These are phyloP conservation scores for Sporothrix inflata DNA, from an alignment of 2,329 filamentous ascomycete genomes.

Conservation along the genomic window DNA sequence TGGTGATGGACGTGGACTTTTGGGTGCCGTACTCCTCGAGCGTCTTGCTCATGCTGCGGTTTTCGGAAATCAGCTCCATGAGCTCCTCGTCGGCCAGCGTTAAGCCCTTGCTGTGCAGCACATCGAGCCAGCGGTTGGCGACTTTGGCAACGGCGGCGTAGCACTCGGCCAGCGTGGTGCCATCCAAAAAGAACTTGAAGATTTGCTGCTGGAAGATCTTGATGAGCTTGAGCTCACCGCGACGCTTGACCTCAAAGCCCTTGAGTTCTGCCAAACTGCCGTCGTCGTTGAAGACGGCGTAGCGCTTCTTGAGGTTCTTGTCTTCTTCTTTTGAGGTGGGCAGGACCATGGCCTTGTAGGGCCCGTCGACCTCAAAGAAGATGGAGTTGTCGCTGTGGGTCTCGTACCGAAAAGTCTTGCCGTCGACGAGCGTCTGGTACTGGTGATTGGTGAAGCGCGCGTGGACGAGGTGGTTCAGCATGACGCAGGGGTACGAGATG, in stretches of 20 bases:
- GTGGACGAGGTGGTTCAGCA: constrained; percentile 98
- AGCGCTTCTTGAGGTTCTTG: constrained; percentile 99
- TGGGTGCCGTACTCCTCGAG: constrained; percentile 93
- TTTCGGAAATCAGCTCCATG: constrained; percentile 99
- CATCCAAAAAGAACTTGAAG: constrained; percentile 98
- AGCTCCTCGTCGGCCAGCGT: constrained; percentile 95
- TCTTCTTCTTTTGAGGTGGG: constrained; percentile 98
- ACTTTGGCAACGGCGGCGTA: constrained; percentile 92
- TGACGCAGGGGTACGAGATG: constrained; percentile 98
- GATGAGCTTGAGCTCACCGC: constrained; percentile 98
- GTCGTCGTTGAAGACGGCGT: constrained; percentile 98
- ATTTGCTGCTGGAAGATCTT: constrained; percentile 99
- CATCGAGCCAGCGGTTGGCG: constrained; percentile 95
- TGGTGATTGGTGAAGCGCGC: constrained; percentile 95
- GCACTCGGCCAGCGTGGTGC: constrained; percentile 81
- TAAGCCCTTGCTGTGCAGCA: constrained; percentile 82
- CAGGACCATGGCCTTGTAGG: constrained; percentile 95
- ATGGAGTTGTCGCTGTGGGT: constrained; percentile 99
- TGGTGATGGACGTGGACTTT: constrained; percentile 99
- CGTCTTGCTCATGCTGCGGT: constrained; percentile 96
- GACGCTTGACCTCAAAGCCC: constrained; percentile 94
- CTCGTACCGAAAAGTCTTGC: constrained; percentile 82
- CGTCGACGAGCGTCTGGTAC: constrained; percentile 86
- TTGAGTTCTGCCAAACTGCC: constrained; percentile 94
- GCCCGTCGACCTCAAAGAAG: constrained; percentile 98